Conservation (phyloP, 2,329 filamentous ascomycete species). For the Thielaviopsis ethacetica region DNA sequence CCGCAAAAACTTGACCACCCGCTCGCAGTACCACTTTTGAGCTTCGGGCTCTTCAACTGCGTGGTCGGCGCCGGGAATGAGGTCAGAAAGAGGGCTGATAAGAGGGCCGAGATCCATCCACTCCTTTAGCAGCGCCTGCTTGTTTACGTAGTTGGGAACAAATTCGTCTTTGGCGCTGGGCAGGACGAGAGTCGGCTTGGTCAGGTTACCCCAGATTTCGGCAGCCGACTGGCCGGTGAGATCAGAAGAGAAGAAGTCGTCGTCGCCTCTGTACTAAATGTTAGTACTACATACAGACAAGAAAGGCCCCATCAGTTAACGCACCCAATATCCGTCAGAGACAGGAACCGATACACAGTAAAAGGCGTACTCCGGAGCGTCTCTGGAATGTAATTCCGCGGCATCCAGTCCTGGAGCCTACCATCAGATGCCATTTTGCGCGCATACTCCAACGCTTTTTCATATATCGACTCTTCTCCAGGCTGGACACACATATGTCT, state of each 20-base stretch:
- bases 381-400: slow-evolving; percentile 25
- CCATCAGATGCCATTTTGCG: slow-evolving; percentile 38
- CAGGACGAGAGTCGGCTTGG: slow-evolving; percentile 44
- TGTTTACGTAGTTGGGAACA: slow-evolving; percentile 42
- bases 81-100: slow-evolving; percentile 33
- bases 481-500: slow-evolving; percentile 22
- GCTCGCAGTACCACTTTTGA: slow-evolving; percentile 32
- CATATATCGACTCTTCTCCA: slow-evolving; percentile 22
- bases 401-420: slow-evolving; percentile 37
- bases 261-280: slow-evolving; percentile 40
- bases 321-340: slow-evolving; percentile 33
- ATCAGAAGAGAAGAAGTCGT: slow-evolving; percentile 81
- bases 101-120: slow-evolving; percentile 35
- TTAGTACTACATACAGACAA: background rate
- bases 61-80: slow-evolving; percentile 37
- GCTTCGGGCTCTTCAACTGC: slow-evolving; percentile 29
- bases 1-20: slow-evolving; percentile 30
- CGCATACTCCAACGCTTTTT: slow-evolving; percentile 31
- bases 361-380: slow-evolving; percentile 27
- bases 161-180: slow-evolving; percentile 51
- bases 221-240: slow-evolving; percentile 39
- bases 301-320: slow-evolving; percentile 14
- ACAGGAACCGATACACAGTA: slow-evolving; percentile 35
- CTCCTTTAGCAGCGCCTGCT: slow-evolving; percentile 35
- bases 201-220: slow-evolving; percentile 48